These are phyloP conservation scores for Artemisia argyi DNA, from an alignment of 129 eudicot species.

Conservation along the genomic window DNA sequence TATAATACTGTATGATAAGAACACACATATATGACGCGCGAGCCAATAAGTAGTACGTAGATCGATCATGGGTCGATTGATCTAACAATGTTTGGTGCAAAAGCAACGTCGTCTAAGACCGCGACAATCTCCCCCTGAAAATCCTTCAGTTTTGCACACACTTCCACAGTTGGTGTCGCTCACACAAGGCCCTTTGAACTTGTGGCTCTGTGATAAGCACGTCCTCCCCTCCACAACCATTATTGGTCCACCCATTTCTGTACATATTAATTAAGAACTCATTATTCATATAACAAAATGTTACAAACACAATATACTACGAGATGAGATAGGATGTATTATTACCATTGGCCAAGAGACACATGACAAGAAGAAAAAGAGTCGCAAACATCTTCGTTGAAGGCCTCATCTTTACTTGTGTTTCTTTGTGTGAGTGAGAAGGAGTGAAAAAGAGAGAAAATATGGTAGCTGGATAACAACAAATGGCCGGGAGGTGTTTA, in stretches of 20 bases:
- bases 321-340: neutral
- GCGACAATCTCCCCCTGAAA: conserved; percentile 63
- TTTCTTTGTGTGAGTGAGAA: neutral
- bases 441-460: conserved; percentile 9
- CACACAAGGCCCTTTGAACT: conserved; percentile 61
- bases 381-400: conserved; percentile 50
- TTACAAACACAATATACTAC: neutral
- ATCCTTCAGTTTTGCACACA: conserved; percentile 76
- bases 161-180: conserved; percentile 56
- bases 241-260: conserved; percentile 36
- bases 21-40: no score
- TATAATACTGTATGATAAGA: no score
- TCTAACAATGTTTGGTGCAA: conserved; percentile 57
- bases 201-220: conserved; percentile 64
- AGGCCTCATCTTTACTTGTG: conserved; percentile 44
- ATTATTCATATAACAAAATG: neutral
- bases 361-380: conserved; percentile 46
- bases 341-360: conserved; percentile 56
- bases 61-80: neutral
- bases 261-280: neutral
- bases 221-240: conserved; percentile 63
- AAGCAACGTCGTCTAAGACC: conserved; percentile 85
- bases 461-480: neutral
- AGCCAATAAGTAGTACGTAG: neutral
- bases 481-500: conserved; percentile 26